Evolutionary conservation across 2,329 filamentous ascomycete genomes (phyloP).

Genomic region (Phialocephala sp.): DNA sequence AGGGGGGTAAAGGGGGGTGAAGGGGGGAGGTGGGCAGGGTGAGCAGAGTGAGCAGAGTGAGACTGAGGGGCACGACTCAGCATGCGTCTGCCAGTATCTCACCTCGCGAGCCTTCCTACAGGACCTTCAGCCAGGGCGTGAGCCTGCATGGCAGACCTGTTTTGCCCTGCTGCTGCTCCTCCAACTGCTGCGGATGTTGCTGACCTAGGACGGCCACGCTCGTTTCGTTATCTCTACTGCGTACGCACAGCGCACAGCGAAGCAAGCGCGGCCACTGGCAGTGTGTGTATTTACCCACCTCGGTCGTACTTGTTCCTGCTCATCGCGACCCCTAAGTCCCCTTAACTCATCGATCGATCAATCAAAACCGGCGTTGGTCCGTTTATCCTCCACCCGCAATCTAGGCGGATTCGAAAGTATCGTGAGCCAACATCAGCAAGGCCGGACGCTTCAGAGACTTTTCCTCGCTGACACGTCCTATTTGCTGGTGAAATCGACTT

Average conservation of each 20-base stretch:
- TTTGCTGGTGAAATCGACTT: slow-evolving; percentile 13
- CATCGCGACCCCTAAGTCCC: background rate
- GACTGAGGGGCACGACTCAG: background rate
- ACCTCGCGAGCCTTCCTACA: too few species aligned
- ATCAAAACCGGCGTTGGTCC: slow-evolving; percentile 5
- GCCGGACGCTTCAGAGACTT: slow-evolving; percentile 14
- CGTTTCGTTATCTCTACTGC: slow-evolving; percentile 3
- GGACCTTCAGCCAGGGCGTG: background rate
- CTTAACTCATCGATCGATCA: too few species aligned
- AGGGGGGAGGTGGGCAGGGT: background rate
- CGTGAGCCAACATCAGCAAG: slow-evolving; percentile 16
- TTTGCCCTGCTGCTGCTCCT: background rate
- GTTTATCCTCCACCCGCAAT: slow-evolving; percentile 17
- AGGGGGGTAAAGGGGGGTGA: background rate
- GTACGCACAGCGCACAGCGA: background rate
- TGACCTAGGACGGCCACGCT: slow-evolving; percentile 3
- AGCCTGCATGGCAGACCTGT: background rate
- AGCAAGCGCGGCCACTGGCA: background rate
- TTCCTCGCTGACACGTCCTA: slow-evolving; percentile 6
- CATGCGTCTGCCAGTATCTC: too few species aligned
- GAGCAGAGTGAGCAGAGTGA: background rate
- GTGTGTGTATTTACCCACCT: slow-evolving; percentile 16
- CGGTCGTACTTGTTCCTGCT: slow-evolving; percentile 26
- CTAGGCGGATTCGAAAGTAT: slow-evolving; percentile 7
- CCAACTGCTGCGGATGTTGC: background rate